phyloP scores from a whole-genome alignment of 768 basidiomycete species.

The Cystofilobasidium bisporidii region DNA sequence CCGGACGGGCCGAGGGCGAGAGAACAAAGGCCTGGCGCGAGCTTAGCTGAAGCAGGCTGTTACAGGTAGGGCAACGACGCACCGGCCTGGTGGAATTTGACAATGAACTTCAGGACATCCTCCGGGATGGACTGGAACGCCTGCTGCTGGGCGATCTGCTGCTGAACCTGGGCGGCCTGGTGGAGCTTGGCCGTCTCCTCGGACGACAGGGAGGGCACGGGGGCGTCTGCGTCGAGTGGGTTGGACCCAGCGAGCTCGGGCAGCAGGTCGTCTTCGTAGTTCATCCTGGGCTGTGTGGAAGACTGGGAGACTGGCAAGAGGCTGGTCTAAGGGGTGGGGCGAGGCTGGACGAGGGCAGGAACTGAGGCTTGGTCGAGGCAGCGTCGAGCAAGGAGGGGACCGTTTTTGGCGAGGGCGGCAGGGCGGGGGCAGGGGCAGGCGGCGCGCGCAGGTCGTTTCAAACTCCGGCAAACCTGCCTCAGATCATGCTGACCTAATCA shows the following conservation, averaged over 20 bases:
- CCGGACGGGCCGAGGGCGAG: background rate
- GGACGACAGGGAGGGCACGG: slow-evolving; percentile 13
- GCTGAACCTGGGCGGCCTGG: background rate
- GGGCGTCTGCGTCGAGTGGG: background rate
- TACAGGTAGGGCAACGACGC: background rate
- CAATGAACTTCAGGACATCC: slow-evolving; percentile 25
- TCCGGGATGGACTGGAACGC: slow-evolving; percentile 23
- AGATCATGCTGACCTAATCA: too few species aligned
- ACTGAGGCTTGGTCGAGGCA: too few species aligned
- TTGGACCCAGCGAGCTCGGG: background rate
- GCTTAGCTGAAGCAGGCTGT: too few species aligned
- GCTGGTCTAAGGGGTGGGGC: background rate
- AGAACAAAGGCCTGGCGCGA: too few species aligned
- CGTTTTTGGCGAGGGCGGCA: too few species aligned
- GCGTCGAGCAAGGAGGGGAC: too few species aligned
- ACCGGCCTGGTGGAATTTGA: slow-evolving; percentile 27
- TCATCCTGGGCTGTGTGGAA: background rate
- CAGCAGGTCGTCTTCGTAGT: background rate
- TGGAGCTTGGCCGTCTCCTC: slow-evolving; percentile 23
- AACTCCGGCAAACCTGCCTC: too few species aligned
- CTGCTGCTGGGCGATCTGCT: slow-evolving; percentile 22
- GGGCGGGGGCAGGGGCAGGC: too few species aligned
- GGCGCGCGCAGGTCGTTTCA: too few species aligned
- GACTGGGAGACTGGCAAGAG: background rate
- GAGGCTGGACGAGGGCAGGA: too few species aligned